These are phyloP conservation scores for Melampsora larici-populina DNA, from an alignment of 1,284 basidiomycete species.

Conservation along the genomic window DNA sequence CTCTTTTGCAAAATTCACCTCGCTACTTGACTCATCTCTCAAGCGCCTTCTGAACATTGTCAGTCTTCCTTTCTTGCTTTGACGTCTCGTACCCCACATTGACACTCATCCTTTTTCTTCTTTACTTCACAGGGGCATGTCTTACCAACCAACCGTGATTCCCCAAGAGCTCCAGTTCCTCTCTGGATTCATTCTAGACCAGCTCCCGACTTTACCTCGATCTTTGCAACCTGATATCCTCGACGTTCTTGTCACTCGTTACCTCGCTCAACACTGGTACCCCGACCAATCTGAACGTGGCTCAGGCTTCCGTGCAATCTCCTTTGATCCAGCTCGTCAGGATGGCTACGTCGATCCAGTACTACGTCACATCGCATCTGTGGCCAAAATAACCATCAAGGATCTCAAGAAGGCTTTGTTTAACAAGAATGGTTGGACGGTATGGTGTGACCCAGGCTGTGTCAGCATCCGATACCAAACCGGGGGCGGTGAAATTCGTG, in stretches of 20 bases:
- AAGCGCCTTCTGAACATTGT: no score
- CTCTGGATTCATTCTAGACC: conserved; percentile 13
- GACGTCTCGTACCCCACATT: no score
- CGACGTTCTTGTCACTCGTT: conserved; percentile 13
- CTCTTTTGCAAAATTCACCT: no score
- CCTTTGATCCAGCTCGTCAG: conserved; percentile 23
- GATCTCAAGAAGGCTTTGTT: not conserved
- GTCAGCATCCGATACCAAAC: conserved; percentile 21
- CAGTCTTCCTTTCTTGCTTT: no score
- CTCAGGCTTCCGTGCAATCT: conserved; percentile 33
- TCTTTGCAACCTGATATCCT: not conserved
- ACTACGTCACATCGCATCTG: not conserved
- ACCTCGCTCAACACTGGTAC: conserved; percentile 30
- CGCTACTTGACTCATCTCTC: no score
- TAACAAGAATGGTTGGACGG: not conserved
- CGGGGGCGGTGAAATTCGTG: conserved; percentile 15
- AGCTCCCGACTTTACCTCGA: not conserved
- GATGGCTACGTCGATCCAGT: conserved; percentile 37
- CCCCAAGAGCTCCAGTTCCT: conserved; percentile 27
- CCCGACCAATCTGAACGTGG: conserved; percentile 25
- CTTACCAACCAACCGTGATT: not conserved
- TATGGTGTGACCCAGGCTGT: conserved; percentile 38
- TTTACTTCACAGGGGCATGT: no score
- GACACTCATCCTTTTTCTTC: no score
- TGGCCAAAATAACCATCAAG: not conserved